Base-by-base conservation (phyloP, 2,329 filamentous ascomycete genomes). In the Venturia aucupariae region DNA sequence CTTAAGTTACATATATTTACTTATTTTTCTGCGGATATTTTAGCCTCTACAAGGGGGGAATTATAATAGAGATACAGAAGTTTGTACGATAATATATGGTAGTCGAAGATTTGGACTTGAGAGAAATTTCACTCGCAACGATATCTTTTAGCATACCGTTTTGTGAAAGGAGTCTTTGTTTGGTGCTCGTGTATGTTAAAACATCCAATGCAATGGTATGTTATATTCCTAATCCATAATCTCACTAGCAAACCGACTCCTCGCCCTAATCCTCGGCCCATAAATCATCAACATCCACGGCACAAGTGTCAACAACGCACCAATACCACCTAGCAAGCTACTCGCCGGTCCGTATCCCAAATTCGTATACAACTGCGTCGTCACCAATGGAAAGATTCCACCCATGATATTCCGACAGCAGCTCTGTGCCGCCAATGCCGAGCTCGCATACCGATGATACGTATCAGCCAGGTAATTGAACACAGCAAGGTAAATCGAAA, bases 391-490 rank as follows among this genome's bases (percentile, higher is more conserved):
- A 67, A 97, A 96, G 0, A 86, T 76, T 1, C 91, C 92, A 10
- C 88, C 91, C 0, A 96, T 78, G 1, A 96, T 79, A 72, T 96
- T 97, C 13, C 92, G 84, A 70, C 90, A 93, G 73, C 90, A 95
- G 19, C 85, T 89, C 77, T 96, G 91, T 0, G 92, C 90, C 0
- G 92, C 92, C 6, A 96, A 78, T 0, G 92, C 92, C 0, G 90
- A 94, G 46, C 87, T 91, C 0, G 92, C 90, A 70, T 93, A 96
- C 2, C 84, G 81, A 72, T 92, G 88, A 74, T 96, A 97, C 1
- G 87, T 88, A 72, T 97, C 92, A 24, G 92, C 91, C 1, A 97
- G 81, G 70, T 96, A 97, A 73, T 97, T 97, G 78, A 97, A 96
- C 0, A 91, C 90, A 2, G 92, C 88, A 0, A 97, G 82, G 72